Evolutionary conservation across 2,329 filamentous ascomycete species (phyloP).

Genomic region (Fusarium musae): DNA sequence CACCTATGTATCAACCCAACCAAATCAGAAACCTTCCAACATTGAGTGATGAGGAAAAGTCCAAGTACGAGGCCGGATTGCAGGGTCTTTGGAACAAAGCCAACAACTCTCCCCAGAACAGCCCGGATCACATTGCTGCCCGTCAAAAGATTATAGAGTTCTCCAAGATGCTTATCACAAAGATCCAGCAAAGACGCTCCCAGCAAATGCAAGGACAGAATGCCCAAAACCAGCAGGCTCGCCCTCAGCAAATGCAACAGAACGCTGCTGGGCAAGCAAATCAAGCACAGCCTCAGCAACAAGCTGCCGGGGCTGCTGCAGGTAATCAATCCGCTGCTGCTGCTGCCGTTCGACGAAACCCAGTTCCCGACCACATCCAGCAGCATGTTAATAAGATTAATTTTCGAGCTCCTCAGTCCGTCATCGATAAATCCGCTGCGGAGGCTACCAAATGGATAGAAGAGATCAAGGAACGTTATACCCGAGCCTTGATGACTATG

Average conservation of each 20-base stretch:
- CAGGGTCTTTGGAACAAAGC: slow-evolving; percentile 64
- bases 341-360: slow-evolving; percentile 43
- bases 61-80: slow-evolving; percentile 69
- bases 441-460: slow-evolving; percentile 62
- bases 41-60: slow-evolving; percentile 65
- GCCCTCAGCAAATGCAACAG: slow-evolving; percentile 38
- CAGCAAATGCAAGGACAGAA: slow-evolving; percentile 48
- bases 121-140: slow-evolving; percentile 60
- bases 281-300: slow-evolving; percentile 38
- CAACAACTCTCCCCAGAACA: slow-evolving; percentile 59
- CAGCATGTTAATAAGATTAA: slow-evolving; percentile 60
- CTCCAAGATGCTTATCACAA: slow-evolving; percentile 65
- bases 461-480: slow-evolving; percentile 60
- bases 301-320: slow-evolving; percentile 11
- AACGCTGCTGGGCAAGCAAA: slow-evolving; percentile 31
- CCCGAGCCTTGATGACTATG: slow-evolving; percentile 61
- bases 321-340: slow-evolving; percentile 27
- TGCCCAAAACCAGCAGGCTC: slow-evolving; percentile 42
- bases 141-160: slow-evolving; percentile 70
- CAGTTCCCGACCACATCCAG: slow-evolving; percentile 57
- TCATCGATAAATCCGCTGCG: slow-evolving; percentile 55
- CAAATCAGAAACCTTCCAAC: slow-evolving; percentile 62
- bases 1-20: slow-evolving; percentile 61
- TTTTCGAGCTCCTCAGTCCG: slow-evolving; percentile 56
- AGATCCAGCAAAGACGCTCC: slow-evolving; percentile 57